These are phyloP conservation scores for Aschersonia sp. DNA, from an alignment of 2,329 filamentous ascomycete species.

Conservation along the genomic window DNA sequence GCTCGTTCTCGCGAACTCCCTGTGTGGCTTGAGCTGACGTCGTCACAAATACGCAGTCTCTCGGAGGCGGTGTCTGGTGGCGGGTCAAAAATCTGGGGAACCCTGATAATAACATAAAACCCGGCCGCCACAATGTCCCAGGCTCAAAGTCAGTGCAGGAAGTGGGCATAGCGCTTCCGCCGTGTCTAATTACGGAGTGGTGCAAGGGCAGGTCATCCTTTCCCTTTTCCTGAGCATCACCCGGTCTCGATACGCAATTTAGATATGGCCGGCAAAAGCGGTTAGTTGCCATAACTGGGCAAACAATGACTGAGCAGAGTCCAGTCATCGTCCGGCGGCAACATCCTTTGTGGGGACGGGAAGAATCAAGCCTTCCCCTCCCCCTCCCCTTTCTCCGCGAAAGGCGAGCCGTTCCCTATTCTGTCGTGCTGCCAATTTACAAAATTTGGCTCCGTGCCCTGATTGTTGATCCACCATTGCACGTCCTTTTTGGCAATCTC, in stretches of 20 bases:
- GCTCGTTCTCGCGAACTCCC: background rate
- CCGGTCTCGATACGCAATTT: too few relatives aligned
- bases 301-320: background rate
- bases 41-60: background rate
- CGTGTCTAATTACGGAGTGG: background rate
- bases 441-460: background rate
- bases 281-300: background rate
- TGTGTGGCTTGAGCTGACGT: background rate
- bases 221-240: background rate
- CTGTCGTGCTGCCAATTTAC: background rate
- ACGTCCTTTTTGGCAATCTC: too few relatives aligned
- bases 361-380: background rate
- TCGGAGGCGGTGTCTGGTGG: background rate
- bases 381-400: background rate
- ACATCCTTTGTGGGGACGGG: background rate
- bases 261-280: background rate
- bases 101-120: slow-evolving; percentile 1
- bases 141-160: background rate
- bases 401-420: background rate
- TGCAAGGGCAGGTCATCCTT: background rate
- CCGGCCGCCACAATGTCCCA: background rate
- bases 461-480: too few relatives aligned
- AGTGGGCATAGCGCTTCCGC: background rate
- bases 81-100: slow-evolving; percentile 2
- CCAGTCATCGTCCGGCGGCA: background rate